Percentiles rank a stretch among this genome's conserved stretches.
These are phyloP conservation scores for Ganoderma sinense DNA, from an alignment of 1,284 basidiomycete genomes.

Conservation along the genomic window DNA sequence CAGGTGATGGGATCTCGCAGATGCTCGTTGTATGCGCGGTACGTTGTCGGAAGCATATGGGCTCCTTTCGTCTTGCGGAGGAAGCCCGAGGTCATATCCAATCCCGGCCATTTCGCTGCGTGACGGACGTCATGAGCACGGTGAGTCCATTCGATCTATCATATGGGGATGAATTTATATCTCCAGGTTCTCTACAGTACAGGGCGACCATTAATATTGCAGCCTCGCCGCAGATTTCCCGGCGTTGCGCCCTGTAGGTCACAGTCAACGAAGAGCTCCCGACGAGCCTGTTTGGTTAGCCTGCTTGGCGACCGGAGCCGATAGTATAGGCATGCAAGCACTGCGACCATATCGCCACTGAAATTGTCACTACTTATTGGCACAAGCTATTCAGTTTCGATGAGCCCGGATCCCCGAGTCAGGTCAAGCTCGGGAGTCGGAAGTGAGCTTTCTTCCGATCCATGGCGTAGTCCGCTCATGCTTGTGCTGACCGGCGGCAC, in stretches of 20 bases:
- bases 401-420: slow-evolving; percentile 64
- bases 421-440: slow-evolving; percentile 59
- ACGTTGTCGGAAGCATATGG: slow-evolving; percentile 43
- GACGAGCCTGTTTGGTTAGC: slow-evolving; percentile 35
- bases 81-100: slow-evolving; percentile 44
- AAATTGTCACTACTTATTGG: background rate
- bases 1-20: slow-evolving; percentile 47
- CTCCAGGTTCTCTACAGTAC: slow-evolving; percentile 28
- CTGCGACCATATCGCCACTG: slow-evolving; percentile 42
- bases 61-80: slow-evolving; percentile 35
- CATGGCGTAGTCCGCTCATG: slow-evolving; percentile 2
- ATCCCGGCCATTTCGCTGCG: slow-evolving; percentile 62
- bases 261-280: slow-evolving; percentile 41
- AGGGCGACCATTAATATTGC: slow-evolving; percentile 68
- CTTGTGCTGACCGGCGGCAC: slow-evolving; percentile 10
- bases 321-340: slow-evolving; percentile 62
- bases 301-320: slow-evolving; percentile 38
- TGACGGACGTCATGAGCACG: slow-evolving; percentile 58
- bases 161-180: too few species aligned
- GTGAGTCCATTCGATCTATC: slow-evolving; percentile 42
- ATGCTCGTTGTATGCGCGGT: slow-evolving; percentile 43
- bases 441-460: slow-evolving; percentile 50
- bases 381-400: slow-evolving; percentile 46
- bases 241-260: slow-evolving; percentile 36
- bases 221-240: slow-evolving; percentile 43